These are phyloP conservation scores for Globisporangium cylindrosporum DNA, from an alignment of 352 stramenopile species.

Conservation along the genomic window DNA sequence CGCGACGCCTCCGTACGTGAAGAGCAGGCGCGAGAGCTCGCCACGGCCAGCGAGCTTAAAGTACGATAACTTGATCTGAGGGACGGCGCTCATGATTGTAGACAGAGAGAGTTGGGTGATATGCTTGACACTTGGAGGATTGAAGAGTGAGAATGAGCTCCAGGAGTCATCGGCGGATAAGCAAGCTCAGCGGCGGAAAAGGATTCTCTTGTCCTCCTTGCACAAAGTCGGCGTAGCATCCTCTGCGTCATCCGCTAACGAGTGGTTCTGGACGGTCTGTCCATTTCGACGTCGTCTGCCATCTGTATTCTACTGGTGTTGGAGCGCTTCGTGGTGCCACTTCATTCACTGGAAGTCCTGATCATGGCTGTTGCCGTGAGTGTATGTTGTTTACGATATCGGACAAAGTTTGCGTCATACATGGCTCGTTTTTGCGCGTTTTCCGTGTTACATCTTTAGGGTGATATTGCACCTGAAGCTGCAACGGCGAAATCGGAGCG, in stretches of 20 bases:
- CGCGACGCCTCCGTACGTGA: conserved; percentile 33
- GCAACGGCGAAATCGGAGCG: not conserved
- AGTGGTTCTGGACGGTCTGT: not conserved
- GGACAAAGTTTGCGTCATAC: not conserved
- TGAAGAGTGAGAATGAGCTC: conserved; percentile 3
- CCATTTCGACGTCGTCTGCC: not conserved
- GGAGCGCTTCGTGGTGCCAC: not conserved
- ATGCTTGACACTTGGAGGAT: conserved; percentile 1
- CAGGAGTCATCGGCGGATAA: conserved; percentile 14
- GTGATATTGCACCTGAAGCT: too few species aligned
- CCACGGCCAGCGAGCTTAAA: conserved; percentile 44
- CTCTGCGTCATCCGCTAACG: not conserved
- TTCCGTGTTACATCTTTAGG: not conserved
- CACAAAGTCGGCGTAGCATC: not conserved
- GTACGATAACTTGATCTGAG: conserved; percentile 58
- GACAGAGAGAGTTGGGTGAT: conserved; percentile 16
- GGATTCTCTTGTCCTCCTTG: not conserved
- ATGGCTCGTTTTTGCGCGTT: not conserved
- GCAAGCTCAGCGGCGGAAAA: conserved; percentile 18
- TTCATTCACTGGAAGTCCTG: too few species aligned
- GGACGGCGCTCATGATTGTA: conserved; percentile 6
- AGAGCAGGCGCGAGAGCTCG: conserved; percentile 48
- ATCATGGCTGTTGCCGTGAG: not conserved
- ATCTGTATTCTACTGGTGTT: too few species aligned
- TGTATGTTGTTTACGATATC: not conserved